phyloP scores from a whole-genome alignment of 805 yeast genomes.

The Wickerhamomyces canadensis region DNA sequence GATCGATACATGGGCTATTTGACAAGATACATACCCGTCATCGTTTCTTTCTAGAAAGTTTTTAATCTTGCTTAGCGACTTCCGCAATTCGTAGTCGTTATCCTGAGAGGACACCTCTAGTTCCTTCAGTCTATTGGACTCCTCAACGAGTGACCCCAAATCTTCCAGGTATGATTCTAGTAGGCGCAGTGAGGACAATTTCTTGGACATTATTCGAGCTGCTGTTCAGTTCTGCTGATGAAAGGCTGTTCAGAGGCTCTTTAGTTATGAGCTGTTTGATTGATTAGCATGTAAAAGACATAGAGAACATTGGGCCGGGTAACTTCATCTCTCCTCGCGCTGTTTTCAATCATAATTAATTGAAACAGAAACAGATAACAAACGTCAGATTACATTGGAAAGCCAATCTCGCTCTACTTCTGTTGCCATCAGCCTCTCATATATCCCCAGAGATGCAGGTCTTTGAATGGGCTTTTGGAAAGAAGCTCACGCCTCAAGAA shows the following conservation, averaged over 20 bases:
- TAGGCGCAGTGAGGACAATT: constrained; percentile 18
- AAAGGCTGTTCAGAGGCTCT: no score
- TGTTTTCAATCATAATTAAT: no score
- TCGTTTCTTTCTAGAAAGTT: constrained; percentile 23
- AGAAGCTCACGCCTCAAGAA: constrained; percentile 90
- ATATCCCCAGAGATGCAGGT: constrained; percentile 41
- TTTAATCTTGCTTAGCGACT: constrained; percentile 16
- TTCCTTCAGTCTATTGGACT: constrained; percentile 15
- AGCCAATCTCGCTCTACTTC: no score
- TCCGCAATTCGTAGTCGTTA: constrained; percentile 19
- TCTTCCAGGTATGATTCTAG: constrained; percentile 25
- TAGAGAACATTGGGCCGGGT: no score
- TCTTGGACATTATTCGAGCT: constrained; percentile 4
- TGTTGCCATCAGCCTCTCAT: no score
- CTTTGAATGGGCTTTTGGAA: constrained; percentile 95
- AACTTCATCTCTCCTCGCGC: no score
- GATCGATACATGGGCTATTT: no score
- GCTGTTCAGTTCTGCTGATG: no score
- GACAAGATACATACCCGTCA: constrained; percentile 19
- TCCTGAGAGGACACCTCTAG: constrained; percentile 13
- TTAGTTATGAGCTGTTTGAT: no score
- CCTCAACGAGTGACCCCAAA: constrained; percentile 18
- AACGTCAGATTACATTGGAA: no score
- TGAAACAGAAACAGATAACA: no score
- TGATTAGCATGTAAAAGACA: no score